A percentile compares a stretch with the other conserved stretches of the same genome.
Conservation (phyloP, 495 filamentous ascomycete species). For the Parachaetomium inaequale region DNA sequence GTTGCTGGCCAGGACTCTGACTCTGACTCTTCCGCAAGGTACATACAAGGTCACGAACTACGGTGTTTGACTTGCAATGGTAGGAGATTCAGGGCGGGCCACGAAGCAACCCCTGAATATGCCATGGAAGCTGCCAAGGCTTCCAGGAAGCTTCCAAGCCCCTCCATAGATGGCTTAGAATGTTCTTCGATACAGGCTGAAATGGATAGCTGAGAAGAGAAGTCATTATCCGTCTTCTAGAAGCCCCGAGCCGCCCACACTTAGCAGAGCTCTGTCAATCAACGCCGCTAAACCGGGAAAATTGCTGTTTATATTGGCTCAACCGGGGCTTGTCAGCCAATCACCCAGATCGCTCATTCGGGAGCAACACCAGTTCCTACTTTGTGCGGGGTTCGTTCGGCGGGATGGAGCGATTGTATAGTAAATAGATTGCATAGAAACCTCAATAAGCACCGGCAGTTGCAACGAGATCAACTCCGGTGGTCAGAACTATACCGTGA, state of each 20-base stretch:
- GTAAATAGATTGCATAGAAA: not conserved
- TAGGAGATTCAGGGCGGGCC: no score
- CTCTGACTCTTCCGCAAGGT: no score
- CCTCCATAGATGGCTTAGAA: not conserved
- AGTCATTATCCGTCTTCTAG: not conserved
- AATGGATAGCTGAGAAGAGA: not conserved
- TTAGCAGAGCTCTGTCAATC: not conserved
- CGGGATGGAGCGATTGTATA: not conserved
- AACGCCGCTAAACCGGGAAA: constrained; percentile 9
- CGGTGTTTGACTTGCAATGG: no score
- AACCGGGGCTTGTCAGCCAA: not conserved
- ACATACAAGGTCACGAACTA: no score
- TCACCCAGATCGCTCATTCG: not conserved
- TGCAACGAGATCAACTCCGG: not conserved
- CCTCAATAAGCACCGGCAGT: not conserved
- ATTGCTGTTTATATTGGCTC: not conserved
- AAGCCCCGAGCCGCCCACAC: not conserved
- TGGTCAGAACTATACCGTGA: not conserved
- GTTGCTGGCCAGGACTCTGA: no score
- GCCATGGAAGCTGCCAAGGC: not conserved
- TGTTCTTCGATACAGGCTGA: not conserved
- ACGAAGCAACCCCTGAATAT: not conserved
- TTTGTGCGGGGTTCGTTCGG: not conserved
- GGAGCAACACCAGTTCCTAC: not conserved
- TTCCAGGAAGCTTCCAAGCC: constrained; percentile 1